A percentile compares a stretch with the other conserved stretches of the same genome.
These are phyloP conservation scores for Reticulascus tulasneorum DNA, from an alignment of 2,329 filamentous ascomycete species.

Conservation along the genomic window DNA sequence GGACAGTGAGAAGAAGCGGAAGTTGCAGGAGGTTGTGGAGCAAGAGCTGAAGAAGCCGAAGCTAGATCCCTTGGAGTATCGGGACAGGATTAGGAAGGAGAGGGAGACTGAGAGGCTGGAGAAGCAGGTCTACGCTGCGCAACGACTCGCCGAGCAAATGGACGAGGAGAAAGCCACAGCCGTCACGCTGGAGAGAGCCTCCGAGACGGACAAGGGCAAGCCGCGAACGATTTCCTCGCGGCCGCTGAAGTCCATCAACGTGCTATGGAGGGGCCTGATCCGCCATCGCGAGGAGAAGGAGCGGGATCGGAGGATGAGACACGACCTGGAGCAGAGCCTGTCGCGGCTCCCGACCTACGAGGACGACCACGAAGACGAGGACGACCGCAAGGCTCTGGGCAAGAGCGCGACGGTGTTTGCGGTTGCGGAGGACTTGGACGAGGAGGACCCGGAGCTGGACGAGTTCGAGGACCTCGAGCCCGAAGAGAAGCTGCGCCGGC, in stretches of 20 bases:
- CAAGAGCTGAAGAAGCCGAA: slow-evolving; percentile 57
- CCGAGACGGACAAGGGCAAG: slow-evolving; percentile 23
- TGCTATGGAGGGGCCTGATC: slow-evolving; percentile 76
- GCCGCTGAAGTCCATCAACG: slow-evolving; percentile 64
- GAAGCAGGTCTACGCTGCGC: slow-evolving; percentile 68
- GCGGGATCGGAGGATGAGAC: slow-evolving; percentile 59
- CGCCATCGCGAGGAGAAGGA: slow-evolving; percentile 67
- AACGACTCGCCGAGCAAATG: slow-evolving; percentile 77
- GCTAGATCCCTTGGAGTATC: slow-evolving; percentile 65
- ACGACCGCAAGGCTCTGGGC: slow-evolving; percentile 67
- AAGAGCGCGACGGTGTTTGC: slow-evolving; percentile 52
- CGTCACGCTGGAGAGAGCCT: slow-evolving; percentile 9
- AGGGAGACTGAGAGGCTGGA: slow-evolving; percentile 66
- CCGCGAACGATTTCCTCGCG: slow-evolving; percentile 33
- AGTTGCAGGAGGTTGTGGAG: slow-evolving; percentile 59
- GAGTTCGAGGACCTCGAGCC: slow-evolving; percentile 69
- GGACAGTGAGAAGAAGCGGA: slow-evolving; percentile 79
- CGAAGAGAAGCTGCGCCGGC: slow-evolving; percentile 59
- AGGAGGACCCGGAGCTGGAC: slow-evolving; percentile 76
- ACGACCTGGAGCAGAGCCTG: slow-evolving; percentile 63
- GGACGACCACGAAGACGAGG: slow-evolving; percentile 63
- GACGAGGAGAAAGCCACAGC: slow-evolving; percentile 47
- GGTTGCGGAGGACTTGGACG: slow-evolving; percentile 66
- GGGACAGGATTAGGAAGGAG: slow-evolving; percentile 67
- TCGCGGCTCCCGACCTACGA: slow-evolving; percentile 61